A percentile compares a stretch with the other conserved stretches of the same genome.
phyloP scores from a whole-genome alignment of 1,284 basidiomycete genomes.

The Afroboletus lepidellus region DNA sequence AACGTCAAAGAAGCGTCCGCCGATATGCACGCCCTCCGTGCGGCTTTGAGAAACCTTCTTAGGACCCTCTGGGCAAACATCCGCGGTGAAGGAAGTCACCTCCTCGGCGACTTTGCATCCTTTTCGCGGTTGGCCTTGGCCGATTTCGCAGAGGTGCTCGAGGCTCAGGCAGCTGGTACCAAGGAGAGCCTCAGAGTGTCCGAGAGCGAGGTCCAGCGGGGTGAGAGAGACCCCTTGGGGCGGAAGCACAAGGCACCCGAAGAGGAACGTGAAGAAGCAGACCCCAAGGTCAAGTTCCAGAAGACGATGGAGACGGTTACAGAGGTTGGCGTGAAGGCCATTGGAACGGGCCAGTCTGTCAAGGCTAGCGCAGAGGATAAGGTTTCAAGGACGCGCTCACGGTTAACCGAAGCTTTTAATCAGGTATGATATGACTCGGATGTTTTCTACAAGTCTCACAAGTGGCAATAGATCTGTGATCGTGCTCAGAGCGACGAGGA shows the following conservation, averaged over 20 bases:
- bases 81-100: conserved; percentile 48
- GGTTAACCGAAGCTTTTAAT: conserved; percentile 50
- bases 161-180: conserved; percentile 46
- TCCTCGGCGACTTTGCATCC: conserved; percentile 61
- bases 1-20: conserved; percentile 44
- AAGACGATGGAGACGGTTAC: conserved; percentile 64
- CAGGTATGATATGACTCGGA: conserved; percentile 38
- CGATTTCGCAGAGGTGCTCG: conserved; percentile 57
- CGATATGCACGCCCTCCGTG: conserved; percentile 49
- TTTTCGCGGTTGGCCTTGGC: conserved; percentile 61
- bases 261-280: conserved; percentile 36
- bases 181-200: conserved; percentile 52
- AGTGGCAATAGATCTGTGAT: conserved; percentile 51
- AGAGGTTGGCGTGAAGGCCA: conserved; percentile 51
- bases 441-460: background rate
- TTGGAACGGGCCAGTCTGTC: conserved; percentile 50
- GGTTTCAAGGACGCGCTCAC: conserved; percentile 39
- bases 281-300: conserved; percentile 53
- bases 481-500: conserved; percentile 57
- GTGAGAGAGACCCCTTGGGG: conserved; percentile 55
- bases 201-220: conserved; percentile 56
- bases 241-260: conserved; percentile 47
- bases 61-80: conserved; percentile 52
- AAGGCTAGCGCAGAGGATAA: conserved; percentile 43
- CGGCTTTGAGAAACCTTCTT: conserved; percentile 49